These are phyloP conservation scores for Plasmodium cynomolgi DNA, from an alignment of 169 alveolate species.

Conservation along the genomic window DNA sequence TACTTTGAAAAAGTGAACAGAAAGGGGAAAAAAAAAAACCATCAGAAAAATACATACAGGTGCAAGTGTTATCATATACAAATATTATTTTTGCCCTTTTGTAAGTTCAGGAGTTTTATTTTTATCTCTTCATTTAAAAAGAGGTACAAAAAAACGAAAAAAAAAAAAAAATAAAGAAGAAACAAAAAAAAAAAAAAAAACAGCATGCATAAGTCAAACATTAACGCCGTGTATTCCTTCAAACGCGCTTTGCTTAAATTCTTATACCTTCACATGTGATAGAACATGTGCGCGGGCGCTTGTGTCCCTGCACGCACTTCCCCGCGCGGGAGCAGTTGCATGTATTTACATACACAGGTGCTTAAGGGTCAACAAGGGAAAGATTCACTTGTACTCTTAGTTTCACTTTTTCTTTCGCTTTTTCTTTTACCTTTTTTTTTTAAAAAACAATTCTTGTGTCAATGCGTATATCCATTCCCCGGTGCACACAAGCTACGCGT, in stretches of 20 bases:
- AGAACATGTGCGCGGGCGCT: neutral
- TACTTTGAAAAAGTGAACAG: neutral
- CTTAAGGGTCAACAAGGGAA: neutral
- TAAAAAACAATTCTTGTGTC: neutral
- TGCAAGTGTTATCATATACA: neutral
- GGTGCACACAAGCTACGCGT: neutral
- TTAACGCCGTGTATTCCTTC: neutral
- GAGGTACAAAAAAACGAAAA: neutral
- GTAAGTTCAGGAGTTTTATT: neutral
- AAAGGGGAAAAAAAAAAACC: neutral
- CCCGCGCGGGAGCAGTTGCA: neutral
- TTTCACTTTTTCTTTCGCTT: neutral
- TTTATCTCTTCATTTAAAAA: neutral
- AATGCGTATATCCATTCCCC: neutral
- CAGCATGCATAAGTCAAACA: neutral
- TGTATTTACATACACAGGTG: neutral
- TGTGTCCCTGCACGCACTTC: neutral
- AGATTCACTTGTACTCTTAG: neutral
- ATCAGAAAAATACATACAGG: neutral
- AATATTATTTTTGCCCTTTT: neutral
- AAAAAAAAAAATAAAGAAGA: neutral
- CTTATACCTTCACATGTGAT: neutral
- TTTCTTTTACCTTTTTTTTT: too few species aligned
- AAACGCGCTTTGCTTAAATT: neutral
- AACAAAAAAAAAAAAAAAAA: neutral